These are phyloP conservation scores for Chernovozyma aurita DNA, from an alignment of 1,139 yeast species.

Conservation along the genomic window DNA sequence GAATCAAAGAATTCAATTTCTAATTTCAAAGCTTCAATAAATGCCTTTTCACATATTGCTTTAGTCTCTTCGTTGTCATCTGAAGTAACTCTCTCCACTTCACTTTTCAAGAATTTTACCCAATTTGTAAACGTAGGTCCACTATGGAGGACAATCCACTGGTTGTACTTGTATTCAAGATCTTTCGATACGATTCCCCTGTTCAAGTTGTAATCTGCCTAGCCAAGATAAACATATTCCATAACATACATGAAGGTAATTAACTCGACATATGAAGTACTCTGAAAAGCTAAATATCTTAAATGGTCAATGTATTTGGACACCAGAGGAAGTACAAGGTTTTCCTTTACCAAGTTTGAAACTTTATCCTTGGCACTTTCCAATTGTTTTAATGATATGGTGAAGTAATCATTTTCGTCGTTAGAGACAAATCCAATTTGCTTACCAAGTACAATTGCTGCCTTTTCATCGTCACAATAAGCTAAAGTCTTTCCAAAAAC, in stretches of 20 bases:
- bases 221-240: constrained; percentile 49
- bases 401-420: constrained; percentile 48
- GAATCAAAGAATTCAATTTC: constrained; percentile 45
- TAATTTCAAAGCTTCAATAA: constrained; percentile 29
- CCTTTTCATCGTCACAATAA: constrained; percentile 32
- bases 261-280: constrained; percentile 36
- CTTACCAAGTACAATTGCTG: constrained; percentile 39
- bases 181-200: constrained; percentile 18
- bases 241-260: constrained; percentile 43
- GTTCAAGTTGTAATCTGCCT: constrained; percentile 38
- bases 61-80: constrained; percentile 10
- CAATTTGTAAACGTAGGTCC: constrained; percentile 43
- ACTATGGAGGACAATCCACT: constrained; percentile 50
- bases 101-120: constrained; percentile 40
- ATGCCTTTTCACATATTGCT: constrained; percentile 25
- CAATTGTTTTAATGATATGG: constrained; percentile 28
- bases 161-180: constrained; percentile 42
- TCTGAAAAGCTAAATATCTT: constrained; percentile 22
- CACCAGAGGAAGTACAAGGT: constrained; percentile 28
- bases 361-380: constrained; percentile 16
- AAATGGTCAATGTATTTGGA: constrained; percentile 34
- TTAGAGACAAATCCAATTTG: constrained; percentile 48
- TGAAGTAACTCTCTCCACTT: constrained; percentile 36
- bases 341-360: constrained; percentile 16
- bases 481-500: constrained; percentile 44